Evolutionary conservation across 2,329 filamentous ascomycete species (phyloP), one percentile per base, ranked within the genome.

Genomic region (Scytalidium lignicola): DNA sequence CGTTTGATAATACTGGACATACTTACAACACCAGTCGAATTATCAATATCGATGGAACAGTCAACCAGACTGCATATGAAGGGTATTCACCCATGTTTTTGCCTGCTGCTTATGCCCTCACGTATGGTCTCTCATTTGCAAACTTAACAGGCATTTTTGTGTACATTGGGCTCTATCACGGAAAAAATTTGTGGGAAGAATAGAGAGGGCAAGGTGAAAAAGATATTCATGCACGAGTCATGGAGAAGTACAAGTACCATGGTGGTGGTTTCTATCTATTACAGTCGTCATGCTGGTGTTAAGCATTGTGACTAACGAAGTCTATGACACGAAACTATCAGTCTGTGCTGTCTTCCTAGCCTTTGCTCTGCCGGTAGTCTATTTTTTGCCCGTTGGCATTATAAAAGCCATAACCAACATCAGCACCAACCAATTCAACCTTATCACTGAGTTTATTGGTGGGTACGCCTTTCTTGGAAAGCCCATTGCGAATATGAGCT

Each of bases 401-500:
- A 64, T 67, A 44, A 61, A 64, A 53, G 74, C 71, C 13, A 70
- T 75, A 41, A 72, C 73, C 23, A 75, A 74, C 57, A 67, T 71
- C 48, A 67, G 72, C 56, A 71, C 70, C 26, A 77, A 76, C 47
- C 73, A 74, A 18, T 57, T 88, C 29, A 90, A 90, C 56, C 82
- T 89, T 21, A 67, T 88, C 51, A 85, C 83, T 13, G 84, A 88
- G 62, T 86, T 85, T 57, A 78, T 89, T 54, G 78, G 85, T 51
- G 85, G 86, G 8, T 88, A 88, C 65, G 83, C 87, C 74, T 76
- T 85, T 43, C 51, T 41, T 10, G 85, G 85, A 10, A 77, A 76
- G 2, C 85, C 85, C 1, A 73, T 88, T 52, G 83, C 83, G 43
- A 85, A 87, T 78, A 88, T 88, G 82, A 77, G 87, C 71, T 88